A percentile compares a stretch with the other conserved stretches of the same genome.
These are phyloP conservation scores for Scutellaria barbata DNA, from an alignment of 257 asterid species.

Conservation along the genomic window DNA sequence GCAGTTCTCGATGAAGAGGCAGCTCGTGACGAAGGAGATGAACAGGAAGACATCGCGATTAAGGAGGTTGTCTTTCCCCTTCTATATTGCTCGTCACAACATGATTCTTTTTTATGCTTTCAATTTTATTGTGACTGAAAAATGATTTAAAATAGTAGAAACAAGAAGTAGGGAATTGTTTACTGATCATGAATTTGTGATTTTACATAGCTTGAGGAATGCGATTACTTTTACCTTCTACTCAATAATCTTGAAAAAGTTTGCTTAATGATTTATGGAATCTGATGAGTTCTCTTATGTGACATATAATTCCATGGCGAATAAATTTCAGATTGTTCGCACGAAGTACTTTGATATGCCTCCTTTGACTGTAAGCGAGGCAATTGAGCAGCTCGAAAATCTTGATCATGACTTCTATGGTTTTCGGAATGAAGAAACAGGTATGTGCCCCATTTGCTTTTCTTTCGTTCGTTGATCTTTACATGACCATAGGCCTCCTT, in stretches of 20 bases:
- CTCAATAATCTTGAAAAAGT: background rate
- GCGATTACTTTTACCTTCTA: background rate
- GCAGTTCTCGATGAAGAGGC: conserved; percentile 36
- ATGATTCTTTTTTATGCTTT: background rate
- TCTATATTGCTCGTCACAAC: background rate
- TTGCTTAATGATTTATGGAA: background rate
- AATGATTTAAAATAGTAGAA: background rate
- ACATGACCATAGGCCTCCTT: background rate
- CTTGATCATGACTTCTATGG: conserved; percentile 94
- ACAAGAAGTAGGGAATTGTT: background rate
- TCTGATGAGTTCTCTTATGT: background rate
- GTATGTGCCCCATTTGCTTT: conserved; percentile 36
- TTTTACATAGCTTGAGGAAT: background rate
- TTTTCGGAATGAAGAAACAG: conserved; percentile 87
- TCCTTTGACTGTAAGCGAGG: conserved; percentile 79
- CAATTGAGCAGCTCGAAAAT: conserved; percentile 91
- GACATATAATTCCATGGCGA: background rate
- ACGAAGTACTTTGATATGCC: conserved; percentile 95
- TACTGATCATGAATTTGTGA: background rate
- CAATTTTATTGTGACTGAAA: background rate
- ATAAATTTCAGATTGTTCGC: conserved; percentile 67
- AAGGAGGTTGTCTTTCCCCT: conserved; percentile 56
- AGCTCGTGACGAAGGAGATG: conserved; percentile 47
- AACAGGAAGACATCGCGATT: conserved; percentile 44
- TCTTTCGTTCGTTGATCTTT: background rate